phyloP scores from a whole-genome alignment of 2,329 filamentous ascomycete species.

The Fusarium pseudograminearum region DNA sequence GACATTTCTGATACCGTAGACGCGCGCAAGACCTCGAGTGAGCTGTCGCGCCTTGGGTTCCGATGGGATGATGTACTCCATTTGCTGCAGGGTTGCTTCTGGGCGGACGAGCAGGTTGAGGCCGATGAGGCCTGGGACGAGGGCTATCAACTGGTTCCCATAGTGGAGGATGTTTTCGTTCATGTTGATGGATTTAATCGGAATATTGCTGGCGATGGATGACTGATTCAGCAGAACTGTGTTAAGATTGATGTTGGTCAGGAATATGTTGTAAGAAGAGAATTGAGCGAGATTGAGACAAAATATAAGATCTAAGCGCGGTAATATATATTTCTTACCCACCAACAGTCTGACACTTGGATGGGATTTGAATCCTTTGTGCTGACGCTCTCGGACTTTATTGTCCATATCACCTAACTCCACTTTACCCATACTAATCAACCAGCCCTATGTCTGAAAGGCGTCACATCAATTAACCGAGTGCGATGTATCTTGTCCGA shows the following conservation, averaged over 20 bases:
- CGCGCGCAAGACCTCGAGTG: neutral
- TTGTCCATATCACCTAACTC: neutral
- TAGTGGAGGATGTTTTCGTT: neutral
- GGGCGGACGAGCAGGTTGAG: constrained; percentile 20
- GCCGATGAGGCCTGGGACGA: constrained; percentile 8
- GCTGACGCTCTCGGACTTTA: neutral
- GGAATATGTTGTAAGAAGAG: neutral
- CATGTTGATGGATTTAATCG: neutral
- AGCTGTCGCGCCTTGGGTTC: constrained; percentile 10
- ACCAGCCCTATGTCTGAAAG: neutral
- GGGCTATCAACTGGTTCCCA: neutral
- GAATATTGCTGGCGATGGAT: neutral
- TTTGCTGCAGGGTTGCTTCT: neutral
- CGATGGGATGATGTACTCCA: neutral
- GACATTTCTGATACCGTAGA: constrained; percentile 22
- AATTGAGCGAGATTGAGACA: neutral
- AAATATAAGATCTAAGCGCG: neutral
- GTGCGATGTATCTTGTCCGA: neutral
- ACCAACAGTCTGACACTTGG: neutral
- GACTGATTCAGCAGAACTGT: neutral
- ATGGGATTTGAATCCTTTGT: neutral
- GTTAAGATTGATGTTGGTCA: neutral
- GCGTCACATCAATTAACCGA: neutral
- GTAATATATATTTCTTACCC: neutral
- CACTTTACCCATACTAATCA: neutral